Evolutionary conservation across 306 rosid genomes (phyloP).

Genomic region (Cucurbita moschata): DNA sequence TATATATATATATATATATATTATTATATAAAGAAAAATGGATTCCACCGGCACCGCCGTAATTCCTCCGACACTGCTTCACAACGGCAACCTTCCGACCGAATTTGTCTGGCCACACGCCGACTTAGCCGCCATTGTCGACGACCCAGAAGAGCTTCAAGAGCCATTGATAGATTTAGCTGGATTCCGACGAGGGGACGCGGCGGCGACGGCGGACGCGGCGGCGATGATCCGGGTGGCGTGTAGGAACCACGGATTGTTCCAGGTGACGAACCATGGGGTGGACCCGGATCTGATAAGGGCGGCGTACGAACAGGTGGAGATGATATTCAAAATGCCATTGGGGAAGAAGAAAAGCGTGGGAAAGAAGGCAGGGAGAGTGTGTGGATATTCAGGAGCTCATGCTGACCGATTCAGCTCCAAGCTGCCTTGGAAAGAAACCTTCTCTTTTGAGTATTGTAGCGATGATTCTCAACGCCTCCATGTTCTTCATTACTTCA

Average conservation of each 20-base stretch:
- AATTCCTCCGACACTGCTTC: neutral
- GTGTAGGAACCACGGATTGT: constrained; percentile 50
- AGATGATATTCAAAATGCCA: constrained; percentile 37
- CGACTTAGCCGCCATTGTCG: constrained; percentile 10
- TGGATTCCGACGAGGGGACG: constrained; percentile 23
- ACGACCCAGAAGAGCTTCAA: constrained; percentile 24
- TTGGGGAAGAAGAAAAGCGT: constrained; percentile 18
- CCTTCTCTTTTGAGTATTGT: constrained; percentile 24
- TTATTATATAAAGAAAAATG: neutral
- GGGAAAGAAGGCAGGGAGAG: constrained; percentile 9
- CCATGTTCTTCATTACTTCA: constrained; percentile 33
- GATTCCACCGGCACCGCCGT: neutral
- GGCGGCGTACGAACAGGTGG: constrained; percentile 23
- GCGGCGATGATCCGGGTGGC: constrained; percentile 30
- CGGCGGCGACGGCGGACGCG: constrained; percentile 13
- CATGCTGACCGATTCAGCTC: constrained; percentile 38
- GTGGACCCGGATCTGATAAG: constrained; percentile 25
- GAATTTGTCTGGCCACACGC: constrained; percentile 36
- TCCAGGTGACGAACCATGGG: constrained; percentile 55
- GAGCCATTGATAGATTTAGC: constrained; percentile 37
- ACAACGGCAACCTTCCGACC: constrained; percentile 14
- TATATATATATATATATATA: too few relatives aligned
- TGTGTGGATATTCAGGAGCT: constrained; percentile 42
- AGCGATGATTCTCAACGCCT: neutral
- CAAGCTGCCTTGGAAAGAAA: constrained; percentile 60